A percentile compares a stretch with the other conserved stretches of the same genome.
Conservation (phyloP, 257 asterid species). For the Nicotiana sylvestris region DNA sequence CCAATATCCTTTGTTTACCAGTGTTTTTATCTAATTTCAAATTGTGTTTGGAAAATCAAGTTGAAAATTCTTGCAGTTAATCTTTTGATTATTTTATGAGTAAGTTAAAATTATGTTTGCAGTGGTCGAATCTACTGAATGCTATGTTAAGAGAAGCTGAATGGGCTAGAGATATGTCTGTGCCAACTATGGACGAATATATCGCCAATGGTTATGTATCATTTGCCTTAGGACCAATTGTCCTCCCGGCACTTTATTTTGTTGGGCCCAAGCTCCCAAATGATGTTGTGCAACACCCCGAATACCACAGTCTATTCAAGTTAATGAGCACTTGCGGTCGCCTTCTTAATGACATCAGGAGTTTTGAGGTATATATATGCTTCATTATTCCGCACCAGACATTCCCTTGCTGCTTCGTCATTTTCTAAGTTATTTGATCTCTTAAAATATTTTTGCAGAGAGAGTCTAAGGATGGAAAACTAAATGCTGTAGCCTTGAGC, state of each 20-base stretch:
- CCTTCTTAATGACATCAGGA: slow-evolving; percentile 66
- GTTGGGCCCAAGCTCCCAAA: slow-evolving; percentile 77
- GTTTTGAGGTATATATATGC: slow-evolving; percentile 56
- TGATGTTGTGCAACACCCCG: slow-evolving; percentile 55
- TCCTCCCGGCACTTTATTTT: slow-evolving; percentile 77
- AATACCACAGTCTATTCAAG: slow-evolving; percentile 49
- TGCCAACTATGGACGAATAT: slow-evolving; percentile 66
- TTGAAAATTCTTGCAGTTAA: neutral
- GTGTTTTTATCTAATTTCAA: neutral
- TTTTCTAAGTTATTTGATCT: neutral
- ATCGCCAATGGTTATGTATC: slow-evolving; percentile 67
- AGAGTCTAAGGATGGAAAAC: slow-evolving; percentile 66
- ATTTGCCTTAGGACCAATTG: slow-evolving; percentile 85
- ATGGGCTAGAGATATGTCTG: slow-evolving; percentile 43
- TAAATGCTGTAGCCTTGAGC: slow-evolving; percentile 54
- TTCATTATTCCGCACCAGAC: neutral
- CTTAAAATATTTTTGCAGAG: slow-evolving; percentile 42
- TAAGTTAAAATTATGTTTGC: slow-evolving; percentile 25
- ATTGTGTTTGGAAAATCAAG: neutral
- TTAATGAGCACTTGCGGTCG: slow-evolving; percentile 79
- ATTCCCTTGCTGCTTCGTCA: neutral
- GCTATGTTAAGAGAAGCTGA: slow-evolving; percentile 82
- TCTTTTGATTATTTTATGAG: neutral
- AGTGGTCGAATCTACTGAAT: slow-evolving; percentile 73
- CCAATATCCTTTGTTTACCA: neutral